Evolutionary conservation across 305 asterid species (phyloP).

Genomic region (Fraxinus albicans): DNA sequence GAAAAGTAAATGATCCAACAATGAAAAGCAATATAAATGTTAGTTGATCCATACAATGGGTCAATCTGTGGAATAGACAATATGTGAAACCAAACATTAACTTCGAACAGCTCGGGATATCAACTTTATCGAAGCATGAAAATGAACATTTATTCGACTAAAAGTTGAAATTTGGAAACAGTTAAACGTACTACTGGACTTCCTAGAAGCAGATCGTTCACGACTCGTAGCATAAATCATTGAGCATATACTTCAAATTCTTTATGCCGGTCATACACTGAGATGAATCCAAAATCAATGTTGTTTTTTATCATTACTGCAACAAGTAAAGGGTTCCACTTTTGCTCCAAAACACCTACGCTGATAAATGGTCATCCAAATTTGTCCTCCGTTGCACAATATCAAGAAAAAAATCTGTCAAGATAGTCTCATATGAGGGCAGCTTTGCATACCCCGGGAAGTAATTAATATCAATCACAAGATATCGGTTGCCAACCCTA

Average conservation of each 20-base stretch:
- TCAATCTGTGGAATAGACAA: background rate
- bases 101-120: conserved; percentile 18
- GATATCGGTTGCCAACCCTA: conserved; percentile 47
- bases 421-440: conserved; percentile 57
- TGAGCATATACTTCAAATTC: conserved; percentile 8
- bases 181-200: conserved; percentile 7
- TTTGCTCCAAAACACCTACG: background rate
- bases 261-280: conserved; percentile 6
- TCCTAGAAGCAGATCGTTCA: conserved; percentile 11
- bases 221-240: conserved; percentile 2
- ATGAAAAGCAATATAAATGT: background rate
- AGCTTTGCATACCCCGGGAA: conserved; percentile 92
- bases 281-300: background rate
- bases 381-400: conserved; percentile 28
- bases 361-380: conserved; percentile 1
- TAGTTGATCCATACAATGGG: background rate
- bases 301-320: background rate
- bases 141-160: conserved; percentile 22
- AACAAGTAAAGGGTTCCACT: background rate
- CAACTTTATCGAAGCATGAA: conserved; percentile 13
- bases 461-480: conserved; percentile 82
- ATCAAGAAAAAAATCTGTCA: conserved; percentile 72
- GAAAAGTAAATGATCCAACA: background rate
- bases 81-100: conserved; percentile 14
- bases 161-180: conserved; percentile 1